These are phyloP conservation scores for Pleurotus tuber-regium DNA, from an alignment of 768 basidiomycete genomes.

Conservation along the genomic window DNA sequence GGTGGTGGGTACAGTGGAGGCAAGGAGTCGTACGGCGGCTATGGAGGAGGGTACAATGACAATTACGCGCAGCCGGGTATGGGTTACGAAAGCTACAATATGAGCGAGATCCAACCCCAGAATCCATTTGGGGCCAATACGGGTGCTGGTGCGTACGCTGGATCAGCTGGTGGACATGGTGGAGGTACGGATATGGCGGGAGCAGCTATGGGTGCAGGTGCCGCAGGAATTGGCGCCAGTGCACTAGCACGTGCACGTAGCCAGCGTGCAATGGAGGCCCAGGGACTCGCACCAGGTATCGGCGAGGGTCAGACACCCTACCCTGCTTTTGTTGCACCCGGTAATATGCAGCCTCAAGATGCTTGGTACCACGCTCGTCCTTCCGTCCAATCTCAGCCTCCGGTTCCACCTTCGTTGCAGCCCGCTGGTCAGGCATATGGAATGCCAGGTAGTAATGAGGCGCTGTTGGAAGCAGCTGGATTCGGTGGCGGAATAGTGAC, in stretches of 20 bases:
- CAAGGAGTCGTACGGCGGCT: slow-evolving; percentile 44
- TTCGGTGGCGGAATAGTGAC: slow-evolving; percentile 9
- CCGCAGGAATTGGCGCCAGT: slow-evolving; percentile 40
- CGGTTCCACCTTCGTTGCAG: slow-evolving; percentile 2
- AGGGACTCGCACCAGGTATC: slow-evolving; percentile 13
- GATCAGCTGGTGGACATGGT: background rate
- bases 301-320: slow-evolving; percentile 12
- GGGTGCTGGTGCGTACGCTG: background rate
- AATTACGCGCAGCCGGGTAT: slow-evolving; percentile 9
- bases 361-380: background rate
- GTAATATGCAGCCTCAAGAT: background rate
- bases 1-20: slow-evolving; percentile 21
- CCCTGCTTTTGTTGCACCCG: slow-evolving; percentile 13
- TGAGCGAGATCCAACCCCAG: slow-evolving; percentile 40
- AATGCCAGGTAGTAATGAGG: slow-evolving; percentile 15
- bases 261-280: slow-evolving; percentile 22
- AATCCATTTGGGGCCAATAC: slow-evolving; percentile 17
- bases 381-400: slow-evolving; percentile 1
- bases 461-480: slow-evolving; percentile 24
- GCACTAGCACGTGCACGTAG: slow-evolving; percentile 35
- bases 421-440: background rate
- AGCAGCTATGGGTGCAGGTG: slow-evolving; percentile 26
- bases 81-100: slow-evolving; percentile 41
- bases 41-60: slow-evolving; percentile 41
- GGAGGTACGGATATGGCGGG: background rate